phyloP scores from a whole-genome alignment of 352 stramenopile genomes.

The Plasmopara viticola region DNA sequence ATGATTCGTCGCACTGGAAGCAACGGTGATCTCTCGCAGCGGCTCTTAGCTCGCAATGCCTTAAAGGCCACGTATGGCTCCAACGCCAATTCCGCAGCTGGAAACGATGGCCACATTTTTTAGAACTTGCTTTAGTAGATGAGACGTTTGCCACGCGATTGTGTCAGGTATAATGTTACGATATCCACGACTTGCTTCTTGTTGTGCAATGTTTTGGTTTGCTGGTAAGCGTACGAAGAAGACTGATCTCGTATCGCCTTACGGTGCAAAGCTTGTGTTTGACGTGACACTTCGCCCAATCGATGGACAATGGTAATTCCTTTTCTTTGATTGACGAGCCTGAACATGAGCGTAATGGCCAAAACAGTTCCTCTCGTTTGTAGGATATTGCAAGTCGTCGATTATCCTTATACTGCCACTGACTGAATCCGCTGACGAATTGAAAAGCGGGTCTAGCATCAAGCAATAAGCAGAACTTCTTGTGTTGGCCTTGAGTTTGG shows the following conservation, averaged over 20 bases:
- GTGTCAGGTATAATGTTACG: background rate
- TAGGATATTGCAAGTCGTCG: constrained; percentile 5
- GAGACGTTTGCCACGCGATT: background rate
- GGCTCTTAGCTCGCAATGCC: constrained; percentile 44
- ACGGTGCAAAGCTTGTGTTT: constrained; percentile 1
- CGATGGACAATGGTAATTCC: constrained; percentile 40
- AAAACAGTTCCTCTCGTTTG: constrained; percentile 21
- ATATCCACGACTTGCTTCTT: background rate
- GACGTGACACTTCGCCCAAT: constrained; percentile 20
- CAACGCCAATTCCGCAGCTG: constrained; percentile 11
- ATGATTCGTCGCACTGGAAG: constrained; percentile 51
- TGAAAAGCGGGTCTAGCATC: constrained; percentile 70
- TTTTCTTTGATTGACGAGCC: constrained; percentile 23
- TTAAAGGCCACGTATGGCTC: constrained; percentile 56
- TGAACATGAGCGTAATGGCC: constrained; percentile 49
- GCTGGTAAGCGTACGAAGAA: background rate
- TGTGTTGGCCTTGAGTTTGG: constrained; percentile 29
- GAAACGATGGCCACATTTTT: background rate
- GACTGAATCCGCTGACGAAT: constrained; percentile 8
- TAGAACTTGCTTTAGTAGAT: too few relatives aligned
- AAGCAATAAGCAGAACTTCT: constrained; percentile 28
- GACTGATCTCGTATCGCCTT: constrained; percentile 6
- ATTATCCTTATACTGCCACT: constrained; percentile 3
- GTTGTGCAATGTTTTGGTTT: background rate
- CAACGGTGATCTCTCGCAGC: constrained; percentile 45